phyloP scores from a whole-genome alignment of 2,329 filamentous ascomycete species.

The Ophiostoma quercus region DNA sequence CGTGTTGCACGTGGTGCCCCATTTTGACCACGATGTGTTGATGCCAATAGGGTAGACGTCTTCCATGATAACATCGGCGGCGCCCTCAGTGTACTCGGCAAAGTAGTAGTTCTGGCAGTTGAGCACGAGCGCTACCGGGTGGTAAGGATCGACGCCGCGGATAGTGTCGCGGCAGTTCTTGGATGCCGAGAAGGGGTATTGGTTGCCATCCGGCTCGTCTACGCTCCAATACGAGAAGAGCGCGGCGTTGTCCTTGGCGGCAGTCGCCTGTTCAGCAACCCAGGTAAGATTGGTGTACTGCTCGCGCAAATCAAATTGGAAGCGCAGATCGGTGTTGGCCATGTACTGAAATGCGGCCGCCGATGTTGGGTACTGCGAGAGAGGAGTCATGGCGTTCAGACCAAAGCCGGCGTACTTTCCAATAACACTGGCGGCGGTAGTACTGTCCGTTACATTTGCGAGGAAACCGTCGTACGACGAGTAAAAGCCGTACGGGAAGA shows the following conservation, averaged over 20 bases:
- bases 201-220: constrained; percentile 52
- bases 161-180: constrained; percentile 41
- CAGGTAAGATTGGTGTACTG: constrained; percentile 43
- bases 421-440: constrained; percentile 31
- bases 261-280: constrained; percentile 37
- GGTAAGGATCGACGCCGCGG: constrained; percentile 52
- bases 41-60: constrained; percentile 57
- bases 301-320: constrained; percentile 44
- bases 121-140: constrained; percentile 54
- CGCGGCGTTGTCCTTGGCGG: constrained; percentile 38
- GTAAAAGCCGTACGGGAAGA: constrained; percentile 45
- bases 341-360: constrained; percentile 38
- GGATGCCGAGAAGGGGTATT: constrained; percentile 49
- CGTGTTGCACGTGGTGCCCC: constrained; percentile 51
- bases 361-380: constrained; percentile 39
- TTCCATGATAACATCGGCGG: constrained; percentile 56
- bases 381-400: constrained; percentile 43
- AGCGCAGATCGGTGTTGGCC: constrained; percentile 37
- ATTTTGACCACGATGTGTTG: constrained; percentile 51
- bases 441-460: constrained; percentile 35
- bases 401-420: constrained; percentile 37
- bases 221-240: constrained; percentile 44
- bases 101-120: constrained; percentile 61
- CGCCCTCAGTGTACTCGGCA: constrained; percentile 43
- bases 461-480: constrained; percentile 43